Evolutionary conservation across 169 alveolate genomes (phyloP).

Genomic region (Cryptosporidium meleagridis): DNA sequence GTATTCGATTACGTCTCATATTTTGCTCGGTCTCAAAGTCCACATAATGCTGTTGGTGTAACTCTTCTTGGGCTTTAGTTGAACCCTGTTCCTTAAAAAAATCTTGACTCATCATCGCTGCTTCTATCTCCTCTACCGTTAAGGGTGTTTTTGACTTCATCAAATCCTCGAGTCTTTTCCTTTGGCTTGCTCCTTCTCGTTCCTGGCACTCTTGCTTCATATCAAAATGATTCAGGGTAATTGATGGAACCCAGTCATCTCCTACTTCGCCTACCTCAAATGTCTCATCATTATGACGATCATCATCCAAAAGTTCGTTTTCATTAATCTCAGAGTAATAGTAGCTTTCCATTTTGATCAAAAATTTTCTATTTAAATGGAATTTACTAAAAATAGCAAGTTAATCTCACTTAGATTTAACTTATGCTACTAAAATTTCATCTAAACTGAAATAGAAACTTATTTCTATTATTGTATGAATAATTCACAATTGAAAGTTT

Average conservation of each 20-base stretch:
- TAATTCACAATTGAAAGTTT: not conserved
- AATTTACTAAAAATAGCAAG: constrained; percentile 1
- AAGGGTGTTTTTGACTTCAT: constrained; percentile 33
- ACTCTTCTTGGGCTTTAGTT: not conserved
- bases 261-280: constrained; percentile 66
- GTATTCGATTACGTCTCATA: not conserved
- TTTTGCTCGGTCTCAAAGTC: not conserved
- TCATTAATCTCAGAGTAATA: constrained; percentile 47
- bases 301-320: constrained; percentile 60
- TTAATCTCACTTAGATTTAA: not conserved
- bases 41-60: not conserved
- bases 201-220: not conserved
- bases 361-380: not conserved
- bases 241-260: constrained; percentile 74
- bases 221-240: constrained; percentile 37
- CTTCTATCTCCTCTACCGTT: constrained; percentile 62
- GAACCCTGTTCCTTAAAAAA: not conserved
- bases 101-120: constrained; percentile 58
- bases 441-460: not conserved
- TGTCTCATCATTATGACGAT: constrained; percentile 69
- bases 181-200: not conserved
- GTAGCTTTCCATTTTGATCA: constrained; percentile 23
- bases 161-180: not conserved
- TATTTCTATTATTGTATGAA: not conserved
- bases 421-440: not conserved